Base-by-base conservation (phyloP, 768 basidiomycete species). In the Russula vinacea region DNA sequence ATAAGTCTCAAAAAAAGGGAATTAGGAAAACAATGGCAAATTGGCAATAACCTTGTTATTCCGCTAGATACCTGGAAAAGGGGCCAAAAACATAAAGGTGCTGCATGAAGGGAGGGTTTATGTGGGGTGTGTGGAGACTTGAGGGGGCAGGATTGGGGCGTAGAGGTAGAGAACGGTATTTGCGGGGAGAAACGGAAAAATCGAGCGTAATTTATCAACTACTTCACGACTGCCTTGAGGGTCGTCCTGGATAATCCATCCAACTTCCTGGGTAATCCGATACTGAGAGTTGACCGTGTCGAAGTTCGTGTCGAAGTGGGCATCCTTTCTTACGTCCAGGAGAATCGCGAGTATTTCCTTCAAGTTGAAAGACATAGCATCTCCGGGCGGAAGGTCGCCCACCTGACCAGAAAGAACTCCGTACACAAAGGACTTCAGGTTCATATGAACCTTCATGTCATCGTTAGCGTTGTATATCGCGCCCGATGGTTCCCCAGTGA, bases 41-140 rank as follows among this genome's bases (percentile, higher is more conserved):
- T 5, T 29, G 29, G 29, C 29, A 29, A 29, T 29, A 29, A 29
- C 29, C 29, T 29, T 5, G 5, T 29, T 29, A 29, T 29, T 29
- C 29, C 29, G 29, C 29, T 29, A 29, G 29, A 2, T 29, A 29
- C 29, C 29, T 29, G 29, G 29, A 29, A 29, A 29, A 29, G 29
- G 29, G 29, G 29, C 29, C 29, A 2, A 5, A 29, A 29, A 5
- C 29, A 29, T 29, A 29, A 29, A 29, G 29, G 29, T 29, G 5
- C 29, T 29, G 5, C 29, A 29, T 29, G 29, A 29, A 5, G 5
- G 29, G 5, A 2, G 29, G 29, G 29, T 29, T 5, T 29, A 29
- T 29, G 5, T 93, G 1, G 95, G 5, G 89, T 93, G 0, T 96
- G 16, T 40, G 40, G 40, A 40, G 40, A 14, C 13, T 39, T 5